Evolutionary conservation across 1,139 yeast genomes (phyloP).

Genomic region (Magnusiomyces suaveolens): DNA sequence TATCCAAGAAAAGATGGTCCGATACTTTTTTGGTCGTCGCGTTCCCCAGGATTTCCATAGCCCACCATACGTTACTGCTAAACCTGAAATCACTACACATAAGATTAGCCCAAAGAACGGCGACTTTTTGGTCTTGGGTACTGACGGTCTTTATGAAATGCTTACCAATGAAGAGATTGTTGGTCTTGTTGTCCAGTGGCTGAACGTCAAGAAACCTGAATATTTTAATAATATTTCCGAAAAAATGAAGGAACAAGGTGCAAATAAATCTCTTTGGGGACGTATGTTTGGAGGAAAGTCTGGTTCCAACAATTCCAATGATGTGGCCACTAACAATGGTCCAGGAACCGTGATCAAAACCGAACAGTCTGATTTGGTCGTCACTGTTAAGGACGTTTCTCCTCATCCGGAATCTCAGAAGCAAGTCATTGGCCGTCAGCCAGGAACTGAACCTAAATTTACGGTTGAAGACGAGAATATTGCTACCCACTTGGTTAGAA

Average conservation of each 20-base stretch:
- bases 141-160: slow-evolving; percentile 91
- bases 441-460: slow-evolving; percentile 35
- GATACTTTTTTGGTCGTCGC: slow-evolving; percentile 73
- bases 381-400: slow-evolving; percentile 29
- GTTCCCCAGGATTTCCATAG: slow-evolving; percentile 71
- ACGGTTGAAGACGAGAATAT: slow-evolving; percentile 70
- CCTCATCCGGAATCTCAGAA: slow-evolving; percentile 43
- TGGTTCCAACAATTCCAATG: background rate
- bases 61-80: slow-evolving; percentile 97
- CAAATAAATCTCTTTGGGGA: slow-evolving; percentile 12
- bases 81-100: slow-evolving; percentile 83
- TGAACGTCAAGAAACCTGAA: slow-evolving; percentile 61
- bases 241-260: slow-evolving; percentile 2
- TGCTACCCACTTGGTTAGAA: slow-evolving; percentile 85
- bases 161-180: slow-evolving; percentile 87
- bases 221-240: slow-evolving; percentile 27
- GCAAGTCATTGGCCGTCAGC: slow-evolving; percentile 44
- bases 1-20: slow-evolving; percentile 63
- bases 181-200: slow-evolving; percentile 88
- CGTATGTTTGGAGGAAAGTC: slow-evolving; percentile 12
- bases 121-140: slow-evolving; percentile 84
- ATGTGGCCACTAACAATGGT: slow-evolving; percentile 8
- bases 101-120: slow-evolving; percentile 61
- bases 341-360: background rate
- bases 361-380: slow-evolving; percentile 13